Percentiles rank a stretch among this genome's conserved stretches.
Conservation (phyloP, 2,329 filamentous ascomycete genomes). For the Colletotrichum liriopes region DNA sequence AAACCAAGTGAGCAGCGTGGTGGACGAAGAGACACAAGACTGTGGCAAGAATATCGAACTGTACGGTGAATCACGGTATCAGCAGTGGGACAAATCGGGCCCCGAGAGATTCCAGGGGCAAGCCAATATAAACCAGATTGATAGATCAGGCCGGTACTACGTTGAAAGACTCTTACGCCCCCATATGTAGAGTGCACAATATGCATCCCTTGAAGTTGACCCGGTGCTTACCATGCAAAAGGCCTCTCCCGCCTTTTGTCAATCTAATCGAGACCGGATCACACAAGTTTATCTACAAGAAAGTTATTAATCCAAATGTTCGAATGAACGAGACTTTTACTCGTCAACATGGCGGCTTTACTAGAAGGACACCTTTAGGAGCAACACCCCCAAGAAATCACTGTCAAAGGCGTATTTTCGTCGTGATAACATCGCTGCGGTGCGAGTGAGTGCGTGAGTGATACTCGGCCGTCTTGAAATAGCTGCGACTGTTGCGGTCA, state of each 20-base stretch:
- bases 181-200: background rate
- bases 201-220: background rate
- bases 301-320: background rate
- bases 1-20: background rate
- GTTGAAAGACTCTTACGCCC: background rate
- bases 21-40: background rate
- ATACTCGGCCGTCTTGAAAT: slow-evolving; percentile 22
- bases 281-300: background rate
- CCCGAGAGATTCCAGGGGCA: background rate
- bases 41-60: background rate
- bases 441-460: background rate
- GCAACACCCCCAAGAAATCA: background rate
- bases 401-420: background rate
- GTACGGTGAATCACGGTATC: background rate
- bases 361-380: background rate
- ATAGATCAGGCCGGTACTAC: background rate
- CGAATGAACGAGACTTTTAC: background rate
- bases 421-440: background rate
- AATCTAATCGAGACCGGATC: background rate
- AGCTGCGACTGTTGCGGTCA: slow-evolving; percentile 29
- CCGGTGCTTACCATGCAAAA: background rate
- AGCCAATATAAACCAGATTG: background rate
- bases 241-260: fast-evolving
- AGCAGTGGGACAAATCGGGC: background rate
- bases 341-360: background rate